Base-by-base conservation (phyloP, 2,329 filamentous ascomycete genomes). In the Colletotrichum gigasporum region DNA sequence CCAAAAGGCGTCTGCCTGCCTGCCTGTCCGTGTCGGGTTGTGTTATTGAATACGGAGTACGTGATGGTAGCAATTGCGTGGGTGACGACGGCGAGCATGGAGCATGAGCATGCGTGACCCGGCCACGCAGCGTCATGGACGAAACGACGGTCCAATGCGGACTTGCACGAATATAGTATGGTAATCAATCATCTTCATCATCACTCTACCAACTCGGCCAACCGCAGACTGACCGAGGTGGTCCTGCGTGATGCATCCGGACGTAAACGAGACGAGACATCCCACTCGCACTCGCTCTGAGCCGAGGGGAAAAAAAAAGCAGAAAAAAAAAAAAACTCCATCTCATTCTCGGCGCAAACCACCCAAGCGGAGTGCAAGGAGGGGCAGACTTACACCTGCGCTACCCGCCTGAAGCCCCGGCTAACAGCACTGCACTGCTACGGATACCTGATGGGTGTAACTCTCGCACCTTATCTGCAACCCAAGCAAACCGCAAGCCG, bases 401-500 rank as follows among this genome's bases (percentile, higher is more conserved):
- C 22, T 58, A 35, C 53, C 52, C 52, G 24, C 51, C 22, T 16
- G 14, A 44, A 12, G 5, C 60, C 45, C 55, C 47, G 28, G 47
- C 56, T 55, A 60, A 60, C 61, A 30, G 39, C 39, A 58, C 60
- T 47, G 47, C n/a, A n/a, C 57, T 28, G 10, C 37, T 63, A 45
- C 14, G 44, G 51, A 54, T n/a, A 61, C 22, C 51, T 54, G 51
- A 42, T 26, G 37, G 4, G 50, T 42, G 28, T 22, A 54, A 50
- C 39, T 39, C 37, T 16, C 24, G 32, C 37, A 45, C 45, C 54
- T 45, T 64, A 64, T 64, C 61, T 53, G 61, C 32, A 64, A 54
- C 61, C 61, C n/a, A 51, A 47, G 14, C 44, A 55, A 20, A 58
- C n/a, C 24, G 34, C 26, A n/a, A 30, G 42, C 18, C 39, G 48